These are phyloP conservation scores for Guyanaporus albipodus DNA, from an alignment of 768 basidiomycete species.

Conservation along the genomic window DNA sequence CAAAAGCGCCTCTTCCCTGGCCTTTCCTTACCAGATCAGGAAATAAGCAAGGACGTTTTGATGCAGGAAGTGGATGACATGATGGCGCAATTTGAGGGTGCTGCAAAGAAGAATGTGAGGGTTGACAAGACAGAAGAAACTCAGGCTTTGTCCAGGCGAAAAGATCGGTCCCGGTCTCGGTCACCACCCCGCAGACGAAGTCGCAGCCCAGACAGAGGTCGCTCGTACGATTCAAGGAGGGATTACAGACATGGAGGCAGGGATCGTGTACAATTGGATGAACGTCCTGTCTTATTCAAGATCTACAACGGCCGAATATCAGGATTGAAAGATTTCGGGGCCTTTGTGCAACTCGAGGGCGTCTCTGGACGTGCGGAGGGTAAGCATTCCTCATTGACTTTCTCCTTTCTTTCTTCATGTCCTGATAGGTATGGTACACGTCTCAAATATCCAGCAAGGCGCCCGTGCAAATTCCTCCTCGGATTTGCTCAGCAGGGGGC, in stretches of 20 bases:
- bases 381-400: conserved; percentile 34
- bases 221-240: conserved; percentile 41
- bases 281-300: conserved; percentile 87
- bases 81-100: conserved; percentile 68
- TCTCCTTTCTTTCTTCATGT: conserved; percentile 2
- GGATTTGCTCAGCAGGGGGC: conserved; percentile 81
- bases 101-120: conserved; percentile 57
- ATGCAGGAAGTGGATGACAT: conserved; percentile 89
- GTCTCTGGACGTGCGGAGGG: conserved; percentile 85
- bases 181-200: conserved; percentile 50
- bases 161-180: conserved; percentile 41
- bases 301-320: conserved; percentile 87
- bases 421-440: conserved; percentile 87
- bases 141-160: conserved; percentile 59
- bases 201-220: conserved; percentile 57
- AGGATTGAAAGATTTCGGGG: conserved; percentile 91
- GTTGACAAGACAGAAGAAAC: conserved; percentile 41
- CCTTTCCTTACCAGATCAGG: conserved; percentile 73
- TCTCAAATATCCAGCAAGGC: conserved; percentile 85
- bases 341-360: conserved; percentile 89
- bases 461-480: conserved; percentile 82
- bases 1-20: conserved; percentile 88
- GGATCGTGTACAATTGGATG: conserved; percentile 51
- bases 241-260: conserved; percentile 40
- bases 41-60: conserved; percentile 70